These are phyloP conservation scores for Pseudognaphalium luteoalbum DNA, from an alignment of 129 eudicot genomes.

Conservation along the genomic window DNA sequence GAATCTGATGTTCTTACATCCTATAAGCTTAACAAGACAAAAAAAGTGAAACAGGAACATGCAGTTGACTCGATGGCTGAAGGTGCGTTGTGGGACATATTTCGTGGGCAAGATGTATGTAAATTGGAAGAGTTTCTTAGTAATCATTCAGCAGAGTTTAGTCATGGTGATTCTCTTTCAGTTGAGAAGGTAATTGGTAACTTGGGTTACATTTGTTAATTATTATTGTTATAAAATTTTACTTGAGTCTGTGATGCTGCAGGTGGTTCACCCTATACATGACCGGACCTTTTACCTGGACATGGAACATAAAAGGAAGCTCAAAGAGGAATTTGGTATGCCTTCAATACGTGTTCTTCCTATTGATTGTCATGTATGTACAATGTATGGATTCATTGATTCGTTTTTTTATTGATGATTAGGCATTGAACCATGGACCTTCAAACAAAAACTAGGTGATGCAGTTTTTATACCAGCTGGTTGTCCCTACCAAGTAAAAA, in stretches of 20 bases:
- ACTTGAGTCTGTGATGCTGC: conserved; percentile 10
- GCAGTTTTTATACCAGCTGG: conserved; percentile 41
- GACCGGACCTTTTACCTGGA: conserved; percentile 51
- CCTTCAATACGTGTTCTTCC: not conserved
- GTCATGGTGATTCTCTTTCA: conserved; percentile 33
- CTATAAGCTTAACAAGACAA: not conserved
- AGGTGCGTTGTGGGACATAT: conserved; percentile 65
- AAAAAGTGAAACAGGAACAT: conserved; percentile 23
- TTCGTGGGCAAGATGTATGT: conserved; percentile 44
- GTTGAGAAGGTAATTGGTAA: conserved; percentile 35
- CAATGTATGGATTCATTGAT: not conserved
- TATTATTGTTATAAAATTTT: not conserved
- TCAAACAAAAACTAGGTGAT: conserved; percentile 34
- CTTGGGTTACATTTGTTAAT: conserved; percentile 3
- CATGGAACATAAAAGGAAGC: conserved; percentile 49
- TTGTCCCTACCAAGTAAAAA: conserved; percentile 46
- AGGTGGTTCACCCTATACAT: conserved; percentile 63
- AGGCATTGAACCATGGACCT: conserved; percentile 45
- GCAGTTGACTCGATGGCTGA: conserved; percentile 20
- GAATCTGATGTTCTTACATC: conserved; percentile 13
- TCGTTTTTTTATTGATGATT: not conserved
- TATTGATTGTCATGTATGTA: conserved; percentile 11
- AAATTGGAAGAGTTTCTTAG: conserved; percentile 40
- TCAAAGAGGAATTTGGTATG: conserved; percentile 53
- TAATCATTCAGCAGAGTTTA: conserved; percentile 39